Base-by-base conservation (phyloP, 1,284 basidiomycete genomes). In the Heliocybe sulcata region DNA sequence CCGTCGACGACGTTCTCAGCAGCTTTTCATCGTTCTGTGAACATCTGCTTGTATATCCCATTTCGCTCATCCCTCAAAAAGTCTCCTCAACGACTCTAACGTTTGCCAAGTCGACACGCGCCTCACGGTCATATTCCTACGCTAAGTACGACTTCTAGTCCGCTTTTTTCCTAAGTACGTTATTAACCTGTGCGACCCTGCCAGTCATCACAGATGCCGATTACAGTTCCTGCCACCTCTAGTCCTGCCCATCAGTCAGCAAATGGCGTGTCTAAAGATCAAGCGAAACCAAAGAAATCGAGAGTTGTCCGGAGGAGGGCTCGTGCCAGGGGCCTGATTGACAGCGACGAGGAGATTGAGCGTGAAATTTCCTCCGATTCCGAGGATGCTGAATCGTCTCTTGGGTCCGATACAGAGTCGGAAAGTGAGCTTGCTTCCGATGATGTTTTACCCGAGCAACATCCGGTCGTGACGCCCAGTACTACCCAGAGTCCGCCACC, bases 331-430 rank as follows among this genome's bases (percentile, higher is more conserved):
- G 72, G 73, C 56, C 77, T 70, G 27, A 71, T 81, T 29, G 82
- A 80, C 54, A 89, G 85, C 60, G 87, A 89, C 60, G 87, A 90
- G 23, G 87, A 89, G 67, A 76, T 90, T 57, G 80, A 80, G 70
- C 76, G 87, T 57, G 85, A 85, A 68, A 75, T 72, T 10, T 79
- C 73, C 60, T 81, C 85, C 31, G 86, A 88, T 66, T 83, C 85
- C 11, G 74, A 84, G 59, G 75, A 80, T 58, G 76, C 75, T 63
- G 69, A 71, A 54, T 83, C 83, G 52, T 84, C 82, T 42, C 61
- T 73, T 58, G 77, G 76, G 62, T 85, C 83, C 42, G 81, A 74
- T 50, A 79, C 80, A 52, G 87, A 87, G 65, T 83, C 83, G 45
- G 86, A 87, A 61, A 77, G 77, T 22, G 82, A 83, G 66, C 80